Conservation (phyloP, 371 early-diverging fungal genomes). For the Hamiltosporidium magnivora region DNA sequence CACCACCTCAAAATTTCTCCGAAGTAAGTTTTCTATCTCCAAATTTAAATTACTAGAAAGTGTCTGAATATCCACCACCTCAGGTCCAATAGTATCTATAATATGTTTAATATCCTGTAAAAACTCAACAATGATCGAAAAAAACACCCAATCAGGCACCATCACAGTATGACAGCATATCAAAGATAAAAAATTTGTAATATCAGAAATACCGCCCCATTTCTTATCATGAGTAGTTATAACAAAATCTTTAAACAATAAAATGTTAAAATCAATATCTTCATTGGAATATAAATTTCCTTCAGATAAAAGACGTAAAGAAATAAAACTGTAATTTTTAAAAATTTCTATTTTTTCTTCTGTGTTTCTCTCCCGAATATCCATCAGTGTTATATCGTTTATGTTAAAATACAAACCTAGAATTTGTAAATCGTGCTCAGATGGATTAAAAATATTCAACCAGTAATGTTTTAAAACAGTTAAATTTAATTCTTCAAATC, state of each 20-base stretch:
- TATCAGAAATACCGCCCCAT: slow-evolving; percentile 50
- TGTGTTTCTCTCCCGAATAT: slow-evolving; percentile 49
- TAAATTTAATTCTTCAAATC: neutral
- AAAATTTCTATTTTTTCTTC: slow-evolving; percentile 53
- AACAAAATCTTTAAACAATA: slow-evolving; percentile 49
- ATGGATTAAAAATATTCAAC: slow-evolving; percentile 53
- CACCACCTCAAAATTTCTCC: slow-evolving; percentile 33
- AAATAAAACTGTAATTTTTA: slow-evolving; percentile 49
- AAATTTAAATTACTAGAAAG: neutral
- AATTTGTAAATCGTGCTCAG: slow-evolving; percentile 33
- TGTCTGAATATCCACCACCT: slow-evolving; percentile 21
- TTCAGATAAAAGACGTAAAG: slow-evolving; percentile 27
- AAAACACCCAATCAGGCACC: slow-evolving; percentile 50
- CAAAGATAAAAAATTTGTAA: slow-evolving; percentile 44
- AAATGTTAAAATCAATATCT: slow-evolving; percentile 53
- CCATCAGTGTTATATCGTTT: slow-evolving; percentile 42
- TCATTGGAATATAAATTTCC: slow-evolving; percentile 1
- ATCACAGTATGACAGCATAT: slow-evolving; percentile 34
- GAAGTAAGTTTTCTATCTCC: slow-evolving; percentile 26
- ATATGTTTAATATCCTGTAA: slow-evolving; percentile 49
- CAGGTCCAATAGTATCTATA: slow-evolving; percentile 17
- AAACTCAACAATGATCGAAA: slow-evolving; percentile 51
- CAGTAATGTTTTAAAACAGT: slow-evolving; percentile 10
- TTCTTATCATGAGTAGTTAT: slow-evolving; percentile 52
- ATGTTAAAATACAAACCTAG: slow-evolving; percentile 31